Base-by-base conservation (phyloP, 805 yeast genomes). In the Candida germanica region DNA sequence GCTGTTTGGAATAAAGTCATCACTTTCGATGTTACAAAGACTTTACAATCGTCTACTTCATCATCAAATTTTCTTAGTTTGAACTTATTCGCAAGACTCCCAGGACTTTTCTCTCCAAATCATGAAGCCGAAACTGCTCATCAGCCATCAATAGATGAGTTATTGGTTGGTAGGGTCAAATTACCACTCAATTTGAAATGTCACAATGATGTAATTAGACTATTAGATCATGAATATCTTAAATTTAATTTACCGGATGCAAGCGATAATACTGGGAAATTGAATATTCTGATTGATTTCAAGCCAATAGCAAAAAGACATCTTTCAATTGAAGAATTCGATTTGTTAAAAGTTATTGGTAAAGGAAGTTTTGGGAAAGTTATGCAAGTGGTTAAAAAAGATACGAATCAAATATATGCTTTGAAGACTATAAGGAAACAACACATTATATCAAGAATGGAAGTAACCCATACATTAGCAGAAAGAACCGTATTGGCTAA, bases 311-410 rank as follows among this genome's bases (percentile, higher is more conserved):
- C 75, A 36, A 77, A 76, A 55, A 77, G 81, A 46, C 83, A 83
- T 33, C 68, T 93, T 32, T 71, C 87, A 1, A 87, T 93, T 47
- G 96, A 88, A 39, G 96, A 91, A 54, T 91, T 93, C 63, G 96
- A 88, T 51, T 66, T 93, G 35, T 72, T 93, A 48, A 93, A 93
- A 61, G 98, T 93, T 15, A 87, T 93, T 37, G 98, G 98, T 24
- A 93, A 93, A 58, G 98, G 98, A 6, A 88, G 97, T 7, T 93
- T 93, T 58, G 98, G 98, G 35, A 93, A 93, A 63, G 98, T 93
- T 36, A 93, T 93, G 98, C 98, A 93, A 62, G 98, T 93, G 27
- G 80, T 88, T 45, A 93, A 93, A 64, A 87, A 86, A 50, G 98
- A 93, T 60, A 93, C 98, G 3, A 83, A 83, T 46, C 94, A 91